Percentiles rank a stretch among this genome's conserved stretches.
These are phyloP conservation scores for Phanerochaete sordida DNA, from an alignment of 768 basidiomycete species.

Conservation along the genomic window DNA sequence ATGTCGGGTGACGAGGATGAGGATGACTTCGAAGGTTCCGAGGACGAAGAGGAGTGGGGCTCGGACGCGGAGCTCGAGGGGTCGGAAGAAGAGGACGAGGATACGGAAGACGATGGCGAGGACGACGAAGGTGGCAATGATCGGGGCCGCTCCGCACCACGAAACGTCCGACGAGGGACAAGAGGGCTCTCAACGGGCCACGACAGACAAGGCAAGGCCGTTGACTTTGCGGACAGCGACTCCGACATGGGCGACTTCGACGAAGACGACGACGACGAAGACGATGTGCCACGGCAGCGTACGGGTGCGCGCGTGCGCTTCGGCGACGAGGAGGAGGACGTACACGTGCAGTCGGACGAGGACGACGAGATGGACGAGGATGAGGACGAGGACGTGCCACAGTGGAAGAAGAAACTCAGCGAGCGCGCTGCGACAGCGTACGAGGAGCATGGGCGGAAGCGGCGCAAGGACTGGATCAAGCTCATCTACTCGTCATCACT, in stretches of 20 bases:
- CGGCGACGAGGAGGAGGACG: constrained; percentile 42
- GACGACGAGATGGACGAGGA: constrained; percentile 38
- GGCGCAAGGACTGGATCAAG: constrained; percentile 74
- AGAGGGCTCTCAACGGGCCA: constrained; percentile 34
- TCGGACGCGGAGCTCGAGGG: not conserved
- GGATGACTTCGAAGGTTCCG: constrained; percentile 17
- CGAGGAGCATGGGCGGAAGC: constrained; percentile 34
- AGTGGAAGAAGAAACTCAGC: constrained; percentile 72
- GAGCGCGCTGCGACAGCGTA: constrained; percentile 45
- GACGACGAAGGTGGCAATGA: constrained; percentile 23
- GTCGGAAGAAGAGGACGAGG: constrained; percentile 27
- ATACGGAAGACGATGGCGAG: constrained; percentile 23
- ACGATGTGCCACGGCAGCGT: constrained; percentile 4
- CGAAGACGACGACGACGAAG: constrained; percentile 40
- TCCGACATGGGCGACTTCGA: constrained; percentile 54
- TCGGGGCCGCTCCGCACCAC: constrained; percentile 48
- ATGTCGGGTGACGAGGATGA: constrained; percentile 29
- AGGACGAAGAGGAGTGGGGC: constrained; percentile 10
- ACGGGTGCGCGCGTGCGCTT: constrained; percentile 34
- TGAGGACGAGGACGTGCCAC: constrained; percentile 50
- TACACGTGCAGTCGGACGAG: constrained; percentile 45
- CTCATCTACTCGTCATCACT: constrained; percentile 76
- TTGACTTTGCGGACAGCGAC: constrained; percentile 77
- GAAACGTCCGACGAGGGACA: constrained; percentile 36
- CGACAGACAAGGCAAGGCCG: constrained; percentile 35